Evolutionary conservation across 2,329 filamentous ascomycete species (phyloP), one percentile per base, ranked within the genome.

Genomic region (Cadophora luteo-olivacea): DNA sequence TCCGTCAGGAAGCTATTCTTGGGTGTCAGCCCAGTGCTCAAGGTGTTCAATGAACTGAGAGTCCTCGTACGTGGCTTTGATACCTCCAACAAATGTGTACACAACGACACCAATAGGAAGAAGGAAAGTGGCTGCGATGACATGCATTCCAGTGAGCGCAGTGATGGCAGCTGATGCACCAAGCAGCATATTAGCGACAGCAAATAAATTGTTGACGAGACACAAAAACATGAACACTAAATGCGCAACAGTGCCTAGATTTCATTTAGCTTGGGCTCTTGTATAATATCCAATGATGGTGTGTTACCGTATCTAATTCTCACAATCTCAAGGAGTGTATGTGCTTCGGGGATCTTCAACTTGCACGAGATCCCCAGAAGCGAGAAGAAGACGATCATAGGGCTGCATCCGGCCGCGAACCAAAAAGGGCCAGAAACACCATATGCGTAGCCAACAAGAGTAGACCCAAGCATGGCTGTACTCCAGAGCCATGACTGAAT

Each of bases 381-480:
- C 1, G 83, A 82, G 81, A 85, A 84, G 41, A 85, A 75, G 5
- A 82, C 82, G 65, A 85, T 84, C 73, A 85, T 81, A 62, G 84
- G 84, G 49, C 64, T 68, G 4, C 84, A 54, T 1, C 85, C 86
- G 57, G 84, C 85, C 2, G 84, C 85, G 32, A 85, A 88, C 85
- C 85, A 88, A 65, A 88, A 87, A 0, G 85, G 85, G 0, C 85
- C 85, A 1, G 84, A 87, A 38, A 89, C 84, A 52, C 87, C 87
- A 74, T 94, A 94, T 69, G 87, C 84, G 79, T 96, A 96, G 91
- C 92, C 14, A 2, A 65, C 64, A n/a, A 65, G 64, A 7, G 64
- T 49, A 11, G 64, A 65, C 5, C 64, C 64, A 2, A 65, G 52
- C 64, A 65, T 65, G 19, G 64, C 64, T 33, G 64, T 65, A 65